Evolutionary conservation across 2,329 filamentous ascomycete genomes (phyloP), one percentile per base, ranked within the genome.

Genomic region (Venturiaceae sp.): DNA sequence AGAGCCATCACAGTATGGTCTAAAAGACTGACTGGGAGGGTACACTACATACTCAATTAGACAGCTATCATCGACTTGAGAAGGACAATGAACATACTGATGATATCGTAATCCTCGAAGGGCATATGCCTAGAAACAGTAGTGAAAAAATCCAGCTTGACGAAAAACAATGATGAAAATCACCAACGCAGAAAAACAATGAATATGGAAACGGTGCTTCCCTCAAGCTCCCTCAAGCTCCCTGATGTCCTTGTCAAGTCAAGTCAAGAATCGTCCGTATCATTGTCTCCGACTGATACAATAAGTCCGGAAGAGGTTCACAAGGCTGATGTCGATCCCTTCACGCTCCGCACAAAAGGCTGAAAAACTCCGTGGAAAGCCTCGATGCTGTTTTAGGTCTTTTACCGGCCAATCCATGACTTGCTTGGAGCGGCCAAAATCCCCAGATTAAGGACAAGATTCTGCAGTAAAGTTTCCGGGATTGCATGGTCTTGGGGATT

Each of bases 41-140:
- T 58, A 58, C 57, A 58, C 57, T 58, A 16, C 8, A 23, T 16
- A 16, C 6, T 16, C 23, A 1, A 8, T 53, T 28, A 53, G 52
- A 23, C 1, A 5, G 11, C 2, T n/a, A 23, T 34, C 16, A 26
- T 23, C 19, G 23, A 33, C 14, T 21, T 21, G 34, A 37, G 16
- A 50, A n/a, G 41, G 21, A 39, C 14, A 19, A 13, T 21, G 26
- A 5, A 36, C 55, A 19, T 21, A 57, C 55, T 57, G 36, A 44
- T 52, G 28, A 57, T 37, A 19, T 30, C 39, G 41, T 50, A 57
- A n/a, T 57, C 55, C 55, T 34, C 55, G 36, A 57, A 34, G 28
- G 55, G 44, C 55, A 57, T 57, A n/a, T 44, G 53, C 36, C 23
- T 56, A 19, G 28, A 16, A 5, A 30, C 9, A 26, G 3, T 23